Percentiles rank a stretch among this genome's conserved stretches.
Evolutionary conservation across 257 asterid genomes (phyloP).

Genomic region (Coffea eugenioides): DNA sequence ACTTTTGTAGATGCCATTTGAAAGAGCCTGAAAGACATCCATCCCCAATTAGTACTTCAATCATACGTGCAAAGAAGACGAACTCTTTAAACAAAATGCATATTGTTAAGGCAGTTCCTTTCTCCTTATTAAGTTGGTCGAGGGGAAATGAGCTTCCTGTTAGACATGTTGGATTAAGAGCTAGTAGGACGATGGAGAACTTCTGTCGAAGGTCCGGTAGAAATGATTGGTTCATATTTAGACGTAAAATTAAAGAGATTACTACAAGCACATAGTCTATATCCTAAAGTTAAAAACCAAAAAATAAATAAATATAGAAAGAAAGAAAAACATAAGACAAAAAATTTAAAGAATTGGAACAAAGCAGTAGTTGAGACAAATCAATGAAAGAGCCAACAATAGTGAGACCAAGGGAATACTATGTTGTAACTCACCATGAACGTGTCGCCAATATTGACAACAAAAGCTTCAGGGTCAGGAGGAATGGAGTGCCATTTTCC

Average conservation of each 20-base stretch:
- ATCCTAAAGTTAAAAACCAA: too few species aligned
- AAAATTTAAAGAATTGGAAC: background rate
- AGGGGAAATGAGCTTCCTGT: background rate
- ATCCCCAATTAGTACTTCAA: background rate
- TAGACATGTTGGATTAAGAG: background rate
- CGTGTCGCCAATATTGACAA: constrained; percentile 83
- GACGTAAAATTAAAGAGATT: background rate
- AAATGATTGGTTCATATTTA: background rate
- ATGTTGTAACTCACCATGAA: constrained; percentile 54
- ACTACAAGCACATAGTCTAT: background rate
- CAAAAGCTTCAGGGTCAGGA: constrained; percentile 64
- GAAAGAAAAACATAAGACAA: background rate
- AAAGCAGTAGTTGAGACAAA: background rate
- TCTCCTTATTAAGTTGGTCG: background rate
- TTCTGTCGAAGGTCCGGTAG: too few species aligned
- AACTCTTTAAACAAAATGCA: background rate
- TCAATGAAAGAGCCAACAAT: background rate
- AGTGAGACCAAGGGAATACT: background rate
- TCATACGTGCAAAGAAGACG: background rate
- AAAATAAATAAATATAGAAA: background rate
- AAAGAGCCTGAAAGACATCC: constrained; percentile 54
- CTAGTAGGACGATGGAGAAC: background rate
- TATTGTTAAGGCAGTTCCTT: background rate
- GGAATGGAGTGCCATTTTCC: constrained; percentile 63
- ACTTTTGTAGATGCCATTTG: constrained; percentile 81